These are phyloP conservation scores for Scleroderma citrinum DNA, from an alignment of 768 basidiomycete species.

Conservation along the genomic window DNA sequence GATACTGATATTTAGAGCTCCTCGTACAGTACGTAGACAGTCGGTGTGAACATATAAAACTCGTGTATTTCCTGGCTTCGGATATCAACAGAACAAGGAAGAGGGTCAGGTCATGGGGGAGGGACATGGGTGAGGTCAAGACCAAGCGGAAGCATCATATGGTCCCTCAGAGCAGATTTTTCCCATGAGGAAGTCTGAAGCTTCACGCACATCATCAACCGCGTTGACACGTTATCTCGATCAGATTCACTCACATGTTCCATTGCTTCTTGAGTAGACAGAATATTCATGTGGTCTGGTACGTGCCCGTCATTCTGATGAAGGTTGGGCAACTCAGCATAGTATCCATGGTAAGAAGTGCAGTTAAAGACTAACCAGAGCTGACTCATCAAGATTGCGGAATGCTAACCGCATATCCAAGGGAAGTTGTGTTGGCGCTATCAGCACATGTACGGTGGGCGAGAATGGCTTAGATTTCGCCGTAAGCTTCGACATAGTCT, in stretches of 20 bases:
- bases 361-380: conserved; percentile 42
- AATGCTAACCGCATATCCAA: conserved; percentile 61
- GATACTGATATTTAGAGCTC: too few relatives aligned
- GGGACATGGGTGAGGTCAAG: conserved; percentile 29
- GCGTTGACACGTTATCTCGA: not conserved
- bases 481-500: conserved; percentile 52
- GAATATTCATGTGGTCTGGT: conserved; percentile 76
- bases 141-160: conserved; percentile 54
- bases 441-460: conserved; percentile 67
- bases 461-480: conserved; percentile 56
- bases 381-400: conserved; percentile 61
- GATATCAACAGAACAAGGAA: not conserved
- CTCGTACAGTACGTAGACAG: too few relatives aligned
- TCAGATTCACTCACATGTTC: conserved; percentile 40
- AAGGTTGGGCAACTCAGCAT: not conserved
- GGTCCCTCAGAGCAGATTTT: conserved; percentile 38
- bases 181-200: conserved; percentile 51
- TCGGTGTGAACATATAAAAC: too few relatives aligned
- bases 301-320: conserved; percentile 43
- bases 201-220: conserved; percentile 29
- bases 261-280: conserved; percentile 50
- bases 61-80: too few relatives aligned
- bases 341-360: not conserved
- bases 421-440: conserved; percentile 71
- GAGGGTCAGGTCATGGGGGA: conserved; percentile 3